Evolutionary conservation across 371 early-diverging fungal species (phyloP).

Genomic region (Sporodiniella umbellata): DNA sequence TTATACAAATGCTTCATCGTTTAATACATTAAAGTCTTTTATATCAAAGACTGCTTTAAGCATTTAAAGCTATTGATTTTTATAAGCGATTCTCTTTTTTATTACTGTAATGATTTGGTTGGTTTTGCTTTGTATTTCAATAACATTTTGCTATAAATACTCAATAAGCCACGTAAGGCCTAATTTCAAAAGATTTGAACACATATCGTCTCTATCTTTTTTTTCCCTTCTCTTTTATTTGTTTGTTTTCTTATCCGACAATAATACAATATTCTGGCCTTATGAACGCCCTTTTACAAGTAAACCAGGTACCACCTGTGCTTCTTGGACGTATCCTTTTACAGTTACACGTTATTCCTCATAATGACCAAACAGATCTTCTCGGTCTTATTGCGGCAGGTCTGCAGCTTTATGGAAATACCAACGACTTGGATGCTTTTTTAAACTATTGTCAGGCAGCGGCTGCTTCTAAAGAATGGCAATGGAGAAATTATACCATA

Average conservation of each 20-base stretch:
- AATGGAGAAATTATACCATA: conserved; percentile 11
- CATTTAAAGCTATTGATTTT: too few relatives aligned
- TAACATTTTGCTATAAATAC: neutral
- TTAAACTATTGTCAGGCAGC: conserved; percentile 24
- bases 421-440: conserved; percentile 32
- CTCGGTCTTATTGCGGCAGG: conserved; percentile 21
- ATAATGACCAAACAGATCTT: conserved; percentile 12
- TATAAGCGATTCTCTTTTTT: too few relatives aligned
- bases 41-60: too few relatives aligned
- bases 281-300: conserved; percentile 2
- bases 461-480: conserved; percentile 7
- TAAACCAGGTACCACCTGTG: conserved; percentile 27
- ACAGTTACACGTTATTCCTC: conserved; percentile 29
- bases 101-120: too few relatives aligned
- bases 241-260: neutral
- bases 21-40: too few relatives aligned
- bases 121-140: too few relatives aligned
- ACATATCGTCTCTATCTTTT: neutral
- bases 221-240: too few relatives aligned
- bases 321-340: conserved; percentile 33
- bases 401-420: conserved; percentile 28
- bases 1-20: too few relatives aligned
- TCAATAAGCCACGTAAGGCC: neutral
- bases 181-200: neutral
- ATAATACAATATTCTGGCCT: conserved; percentile 7